Conservation (phyloP, 2,329 filamentous ascomycete genomes). For the Fusarium sp. region DNA sequence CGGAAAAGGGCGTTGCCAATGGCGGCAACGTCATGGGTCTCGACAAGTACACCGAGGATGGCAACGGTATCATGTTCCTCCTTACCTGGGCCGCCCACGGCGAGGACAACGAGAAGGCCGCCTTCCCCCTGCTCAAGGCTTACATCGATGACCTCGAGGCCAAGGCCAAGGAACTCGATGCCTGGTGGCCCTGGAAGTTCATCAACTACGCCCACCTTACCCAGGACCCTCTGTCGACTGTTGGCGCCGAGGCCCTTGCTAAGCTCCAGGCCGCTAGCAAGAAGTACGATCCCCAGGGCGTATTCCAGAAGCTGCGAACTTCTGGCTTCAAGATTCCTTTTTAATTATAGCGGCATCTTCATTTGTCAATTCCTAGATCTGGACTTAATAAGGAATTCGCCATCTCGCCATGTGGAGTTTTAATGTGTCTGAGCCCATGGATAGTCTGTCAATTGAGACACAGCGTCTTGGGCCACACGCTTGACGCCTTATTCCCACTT, state of each 20-base stretch:
- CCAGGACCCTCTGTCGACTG: slow-evolving; percentile 53
- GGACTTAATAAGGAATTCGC: neutral
- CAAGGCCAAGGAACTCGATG: slow-evolving; percentile 40
- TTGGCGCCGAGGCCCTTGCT: slow-evolving; percentile 53
- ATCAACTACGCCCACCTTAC: slow-evolving; percentile 58
- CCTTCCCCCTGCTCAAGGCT: slow-evolving; percentile 50
- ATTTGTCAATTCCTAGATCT: neutral
- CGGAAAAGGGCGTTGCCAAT: slow-evolving; percentile 45
- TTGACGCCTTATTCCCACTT: neutral
- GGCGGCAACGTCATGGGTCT: slow-evolving; percentile 51
- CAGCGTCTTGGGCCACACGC: neutral
- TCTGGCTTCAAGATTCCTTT: slow-evolving; percentile 50
- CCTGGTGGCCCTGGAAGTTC: slow-evolving; percentile 51
- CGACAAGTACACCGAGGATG: slow-evolving; percentile 43
- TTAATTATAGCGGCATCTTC: neutral
- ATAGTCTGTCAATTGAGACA: neutral
- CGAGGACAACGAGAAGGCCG: slow-evolving; percentile 48
- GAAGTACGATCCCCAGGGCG: slow-evolving; percentile 53
- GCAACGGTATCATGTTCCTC: slow-evolving; percentile 50
- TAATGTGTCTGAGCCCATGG: too few relatives aligned
- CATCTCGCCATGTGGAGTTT: neutral
- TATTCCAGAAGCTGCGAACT: slow-evolving; percentile 51
- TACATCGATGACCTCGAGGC: slow-evolving; percentile 49
- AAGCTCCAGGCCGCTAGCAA: slow-evolving; percentile 47
- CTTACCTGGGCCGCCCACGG: slow-evolving; percentile 47